Evolutionary conservation across 208 protist species (phyloP).

Genomic region (Trichomonas gallinae): DNA sequence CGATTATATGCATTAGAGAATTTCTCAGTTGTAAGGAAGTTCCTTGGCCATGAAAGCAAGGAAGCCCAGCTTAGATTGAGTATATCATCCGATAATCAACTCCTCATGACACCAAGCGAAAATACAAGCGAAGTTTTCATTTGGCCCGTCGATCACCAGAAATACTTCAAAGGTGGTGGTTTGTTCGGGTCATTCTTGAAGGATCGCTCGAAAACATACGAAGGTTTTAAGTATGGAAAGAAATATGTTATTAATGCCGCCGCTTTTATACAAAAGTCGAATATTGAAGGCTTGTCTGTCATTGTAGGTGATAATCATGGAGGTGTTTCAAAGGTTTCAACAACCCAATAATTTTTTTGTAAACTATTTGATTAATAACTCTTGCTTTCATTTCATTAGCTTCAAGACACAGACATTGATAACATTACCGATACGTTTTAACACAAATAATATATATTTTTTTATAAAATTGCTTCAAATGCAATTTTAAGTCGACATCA

Average conservation of each 20-base stretch:
- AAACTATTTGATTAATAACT: background rate
- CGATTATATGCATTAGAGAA: background rate
- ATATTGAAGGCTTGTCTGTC: background rate
- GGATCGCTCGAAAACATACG: background rate
- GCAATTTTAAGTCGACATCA: too few species aligned
- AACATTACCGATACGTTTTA: too few species aligned
- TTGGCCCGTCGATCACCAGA: background rate
- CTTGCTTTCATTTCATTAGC: too few species aligned
- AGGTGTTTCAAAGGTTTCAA: background rate
- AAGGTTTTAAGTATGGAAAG: background rate
- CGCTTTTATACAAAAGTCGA: background rate
- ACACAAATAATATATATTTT: too few species aligned
- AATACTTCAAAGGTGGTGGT: too few species aligned
- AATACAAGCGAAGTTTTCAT: background rate
- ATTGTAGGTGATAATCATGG: background rate
- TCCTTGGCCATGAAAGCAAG: background rate
- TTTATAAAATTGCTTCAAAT: too few species aligned
- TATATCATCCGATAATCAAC: background rate
- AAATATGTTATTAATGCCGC: background rate
- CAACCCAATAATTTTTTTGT: background rate
- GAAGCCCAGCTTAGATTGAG: background rate
- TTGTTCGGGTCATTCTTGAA: background rate
- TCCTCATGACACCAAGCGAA: slow-evolving; percentile 8
- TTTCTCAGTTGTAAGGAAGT: background rate
- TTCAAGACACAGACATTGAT: too few species aligned